These are phyloP conservation scores for Suhomyces choctaworum DNA, from an alignment of 1,139 yeast genomes.

Conservation along the genomic window DNA sequence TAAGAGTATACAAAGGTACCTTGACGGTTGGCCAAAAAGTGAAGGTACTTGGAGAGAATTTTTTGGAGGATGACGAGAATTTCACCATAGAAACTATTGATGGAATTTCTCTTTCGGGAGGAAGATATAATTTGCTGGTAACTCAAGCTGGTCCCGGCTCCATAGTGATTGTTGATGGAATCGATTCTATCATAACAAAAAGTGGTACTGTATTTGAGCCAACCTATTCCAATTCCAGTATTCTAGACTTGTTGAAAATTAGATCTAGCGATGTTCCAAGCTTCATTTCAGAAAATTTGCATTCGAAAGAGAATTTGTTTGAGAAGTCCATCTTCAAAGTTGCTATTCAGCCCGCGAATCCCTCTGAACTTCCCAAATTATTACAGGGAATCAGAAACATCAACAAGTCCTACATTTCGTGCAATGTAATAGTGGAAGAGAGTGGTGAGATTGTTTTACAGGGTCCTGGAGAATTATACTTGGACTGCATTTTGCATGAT, in stretches of 20 bases:
- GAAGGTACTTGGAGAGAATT: conserved; percentile 59
- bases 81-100: conserved; percentile 45
- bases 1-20: conserved; percentile 63
- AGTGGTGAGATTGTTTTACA: conserved; percentile 82
- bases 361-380: conserved; percentile 75
- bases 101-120: conserved; percentile 63
- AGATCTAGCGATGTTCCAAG: conserved; percentile 2
- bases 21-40: conserved; percentile 50
- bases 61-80: conserved; percentile 53
- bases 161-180: conserved; percentile 66
- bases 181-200: conserved; percentile 55
- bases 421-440: conserved; percentile 72
- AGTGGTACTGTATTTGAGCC: conserved; percentile 54
- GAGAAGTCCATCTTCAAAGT: conserved; percentile 57
- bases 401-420: conserved; percentile 64
- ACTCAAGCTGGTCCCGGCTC: conserved; percentile 61
- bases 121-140: conserved; percentile 65
- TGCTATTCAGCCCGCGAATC: conserved; percentile 79
- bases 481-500: conserved; percentile 84
- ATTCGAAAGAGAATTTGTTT: conserved; percentile 1
- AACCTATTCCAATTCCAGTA: conserved; percentile 9
- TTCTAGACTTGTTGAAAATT: conserved; percentile 1
- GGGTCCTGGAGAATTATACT: conserved; percentile 85
- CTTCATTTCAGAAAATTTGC: conserved; percentile 2
- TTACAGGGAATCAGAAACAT: conserved; percentile 66